These are phyloP conservation scores for Pythium sukuiense DNA, from an alignment of 352 stramenopile species.

Conservation along the genomic window DNA sequence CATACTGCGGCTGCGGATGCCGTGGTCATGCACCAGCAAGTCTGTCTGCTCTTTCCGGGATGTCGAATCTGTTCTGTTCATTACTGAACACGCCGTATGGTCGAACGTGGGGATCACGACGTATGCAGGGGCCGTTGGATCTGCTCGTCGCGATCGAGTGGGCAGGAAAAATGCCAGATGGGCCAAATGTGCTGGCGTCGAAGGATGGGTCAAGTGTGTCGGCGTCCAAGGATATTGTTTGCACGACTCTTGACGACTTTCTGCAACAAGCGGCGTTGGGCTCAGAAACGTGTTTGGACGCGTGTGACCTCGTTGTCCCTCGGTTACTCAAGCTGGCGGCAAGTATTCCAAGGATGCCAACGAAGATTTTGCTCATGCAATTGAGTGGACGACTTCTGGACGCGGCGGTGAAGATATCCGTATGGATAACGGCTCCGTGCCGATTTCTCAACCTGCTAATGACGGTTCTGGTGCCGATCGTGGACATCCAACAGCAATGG, in stretches of 20 bases:
- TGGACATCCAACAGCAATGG: background rate
- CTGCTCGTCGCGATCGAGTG: conserved; percentile 1
- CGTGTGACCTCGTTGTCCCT: background rate
- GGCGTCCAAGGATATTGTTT: background rate
- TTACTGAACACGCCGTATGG: conserved; percentile 1
- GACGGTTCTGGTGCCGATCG: background rate
- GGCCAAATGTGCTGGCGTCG: background rate
- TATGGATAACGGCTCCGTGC: conserved; percentile 1
- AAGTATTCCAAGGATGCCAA: background rate
- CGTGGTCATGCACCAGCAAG: background rate
- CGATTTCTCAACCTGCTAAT: background rate
- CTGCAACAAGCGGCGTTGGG: background rate
- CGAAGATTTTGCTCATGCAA: background rate
- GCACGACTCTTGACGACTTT: background rate
- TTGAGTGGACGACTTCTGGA: background rate
- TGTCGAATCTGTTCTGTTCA: background rate
- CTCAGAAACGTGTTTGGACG: background rate
- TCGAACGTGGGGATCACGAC: background rate
- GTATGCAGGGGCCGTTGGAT: conserved; percentile 7
- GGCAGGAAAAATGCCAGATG: background rate
- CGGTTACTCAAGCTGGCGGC: background rate
- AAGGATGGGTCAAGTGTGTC: background rate
- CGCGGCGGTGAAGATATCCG: background rate
- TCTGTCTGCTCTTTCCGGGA: background rate
- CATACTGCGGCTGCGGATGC: conserved; percentile 11